Conservation (phyloP, 2,329 filamentous ascomycete genomes). For the Epichloe festucae region DNA sequence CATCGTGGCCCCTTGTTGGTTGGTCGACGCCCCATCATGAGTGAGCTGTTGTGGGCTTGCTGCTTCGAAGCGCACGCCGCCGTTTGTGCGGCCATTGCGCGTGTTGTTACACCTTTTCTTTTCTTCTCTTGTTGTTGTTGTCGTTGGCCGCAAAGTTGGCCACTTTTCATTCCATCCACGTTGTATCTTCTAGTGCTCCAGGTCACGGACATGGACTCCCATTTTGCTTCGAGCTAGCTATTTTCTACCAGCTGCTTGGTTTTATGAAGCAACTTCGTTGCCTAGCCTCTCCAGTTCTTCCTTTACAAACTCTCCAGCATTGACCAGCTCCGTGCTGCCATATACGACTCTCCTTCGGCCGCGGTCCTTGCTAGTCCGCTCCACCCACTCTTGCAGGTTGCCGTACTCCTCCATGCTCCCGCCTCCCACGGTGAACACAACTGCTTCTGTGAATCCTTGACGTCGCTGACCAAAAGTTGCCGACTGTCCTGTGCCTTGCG, state of each 20-base stretch:
- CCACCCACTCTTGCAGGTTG: slow-evolving; percentile 92
- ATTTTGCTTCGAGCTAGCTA: neutral
- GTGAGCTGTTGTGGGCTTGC: too few species aligned
- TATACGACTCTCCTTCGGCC: slow-evolving; percentile 77
- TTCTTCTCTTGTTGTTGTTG: neutral
- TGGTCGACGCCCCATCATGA: slow-evolving; percentile 11
- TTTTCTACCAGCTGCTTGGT: neutral
- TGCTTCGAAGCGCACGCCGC: too few species aligned
- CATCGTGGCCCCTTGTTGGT: slow-evolving; percentile 6
- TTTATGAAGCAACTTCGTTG: slow-evolving; percentile 34
- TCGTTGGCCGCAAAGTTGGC: neutral
- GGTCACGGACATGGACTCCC: too few species aligned
- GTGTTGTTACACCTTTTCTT: too few species aligned
- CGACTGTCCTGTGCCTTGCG: slow-evolving; percentile 46
- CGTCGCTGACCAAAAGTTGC: slow-evolving; percentile 84
- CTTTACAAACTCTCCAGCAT: slow-evolving; percentile 52
- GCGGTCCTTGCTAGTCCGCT: slow-evolving; percentile 54
- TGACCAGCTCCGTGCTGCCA: slow-evolving; percentile 76
- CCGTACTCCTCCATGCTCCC: slow-evolving; percentile 99
- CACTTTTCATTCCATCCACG: neutral
- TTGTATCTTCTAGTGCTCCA: neutral
- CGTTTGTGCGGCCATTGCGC: too few species aligned
- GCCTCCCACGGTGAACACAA: slow-evolving; percentile 90
- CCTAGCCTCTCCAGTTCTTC: slow-evolving; percentile 52
- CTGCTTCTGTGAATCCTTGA: slow-evolving; percentile 78